Evolutionary conservation across 805 yeast genomes (phyloP).

Genomic region (Wickerhamomyces bovis): DNA sequence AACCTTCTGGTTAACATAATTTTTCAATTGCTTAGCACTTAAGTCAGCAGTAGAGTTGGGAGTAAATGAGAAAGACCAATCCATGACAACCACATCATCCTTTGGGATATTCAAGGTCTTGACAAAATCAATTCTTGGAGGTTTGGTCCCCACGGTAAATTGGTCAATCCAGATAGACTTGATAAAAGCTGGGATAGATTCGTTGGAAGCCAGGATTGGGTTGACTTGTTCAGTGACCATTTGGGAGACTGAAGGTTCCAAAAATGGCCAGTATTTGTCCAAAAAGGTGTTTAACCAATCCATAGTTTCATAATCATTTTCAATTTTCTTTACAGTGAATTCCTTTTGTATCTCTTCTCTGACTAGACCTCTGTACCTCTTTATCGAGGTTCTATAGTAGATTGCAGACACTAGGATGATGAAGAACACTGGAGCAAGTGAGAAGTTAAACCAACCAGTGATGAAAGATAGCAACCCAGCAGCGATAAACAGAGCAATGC

Average conservation of each 20-base stretch:
- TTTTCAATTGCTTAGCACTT: constrained; percentile 78
- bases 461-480: constrained; percentile 74
- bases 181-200: constrained; percentile 75
- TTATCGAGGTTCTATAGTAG: constrained; percentile 76
- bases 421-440: constrained; percentile 76
- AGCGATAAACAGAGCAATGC: constrained; percentile 60
- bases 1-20: constrained; percentile 75
- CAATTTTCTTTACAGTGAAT: constrained; percentile 71
- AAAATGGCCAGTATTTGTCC: constrained; percentile 85
- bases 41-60: constrained; percentile 88
- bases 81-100: constrained; percentile 94
- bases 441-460: constrained; percentile 69
- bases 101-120: constrained; percentile 88
- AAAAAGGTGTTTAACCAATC: constrained; percentile 91
- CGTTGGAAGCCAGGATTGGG: constrained; percentile 70
- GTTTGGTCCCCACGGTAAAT: constrained; percentile 90
- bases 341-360: constrained; percentile 85
- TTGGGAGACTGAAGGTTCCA: constrained; percentile 86
- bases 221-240: constrained; percentile 83
- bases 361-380: constrained; percentile 67
- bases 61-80: constrained; percentile 88
- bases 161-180: constrained; percentile 81
- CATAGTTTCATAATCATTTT: constrained; percentile 86
- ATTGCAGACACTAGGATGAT: constrained; percentile 56
- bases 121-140: constrained; percentile 87